phyloP scores from a whole-genome alignment of 768 basidiomycete species.

The Omphalotus guepiniiformis region DNA sequence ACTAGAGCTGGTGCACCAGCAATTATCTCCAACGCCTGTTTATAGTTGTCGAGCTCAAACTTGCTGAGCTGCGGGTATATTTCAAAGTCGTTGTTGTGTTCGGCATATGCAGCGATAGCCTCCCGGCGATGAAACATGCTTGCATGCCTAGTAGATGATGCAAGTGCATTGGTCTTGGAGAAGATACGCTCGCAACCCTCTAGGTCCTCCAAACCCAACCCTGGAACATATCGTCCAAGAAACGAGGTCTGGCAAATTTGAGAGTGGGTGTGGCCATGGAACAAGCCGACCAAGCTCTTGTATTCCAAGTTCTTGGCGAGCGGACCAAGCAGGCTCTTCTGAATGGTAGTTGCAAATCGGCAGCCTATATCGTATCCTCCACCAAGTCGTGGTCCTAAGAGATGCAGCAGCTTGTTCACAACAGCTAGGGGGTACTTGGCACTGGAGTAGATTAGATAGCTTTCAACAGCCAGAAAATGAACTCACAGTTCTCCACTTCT shows the following conservation, averaged over 20 bases:
- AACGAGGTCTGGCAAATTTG: conserved; percentile 16
- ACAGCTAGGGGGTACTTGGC: not conserved
- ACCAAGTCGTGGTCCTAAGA: not conserved
- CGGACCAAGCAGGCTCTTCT: conserved; percentile 12
- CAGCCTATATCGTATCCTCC: conserved; percentile 20
- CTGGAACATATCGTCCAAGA: conserved; percentile 12
- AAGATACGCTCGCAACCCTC: conserved; percentile 15
- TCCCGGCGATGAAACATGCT: conserved; percentile 15
- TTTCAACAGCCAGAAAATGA: not conserved
- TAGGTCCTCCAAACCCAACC: conserved; percentile 16
- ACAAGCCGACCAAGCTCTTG: conserved; percentile 4
- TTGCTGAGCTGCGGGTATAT: not conserved
- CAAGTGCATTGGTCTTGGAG: conserved; percentile 8
- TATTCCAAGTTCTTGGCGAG: not conserved
- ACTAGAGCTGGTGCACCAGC: not conserved
- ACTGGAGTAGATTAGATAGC: not conserved
- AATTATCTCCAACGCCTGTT: conserved; percentile 9
- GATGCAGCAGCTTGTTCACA: not conserved
- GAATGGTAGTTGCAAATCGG: conserved; percentile 18
- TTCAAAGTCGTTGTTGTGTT: not conserved
- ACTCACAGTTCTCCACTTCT: conserved; percentile 22
- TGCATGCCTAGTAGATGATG: conserved; percentile 8
- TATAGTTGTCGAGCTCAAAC: conserved; percentile 14
- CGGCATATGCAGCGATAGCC: not conserved
- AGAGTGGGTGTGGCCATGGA: conserved; percentile 20